A percentile compares a stretch with the other conserved stretches of the same genome.
These are phyloP conservation scores for Pelargonium australe DNA, from an alignment of 441 rosid genomes.

Conservation along the genomic window DNA sequence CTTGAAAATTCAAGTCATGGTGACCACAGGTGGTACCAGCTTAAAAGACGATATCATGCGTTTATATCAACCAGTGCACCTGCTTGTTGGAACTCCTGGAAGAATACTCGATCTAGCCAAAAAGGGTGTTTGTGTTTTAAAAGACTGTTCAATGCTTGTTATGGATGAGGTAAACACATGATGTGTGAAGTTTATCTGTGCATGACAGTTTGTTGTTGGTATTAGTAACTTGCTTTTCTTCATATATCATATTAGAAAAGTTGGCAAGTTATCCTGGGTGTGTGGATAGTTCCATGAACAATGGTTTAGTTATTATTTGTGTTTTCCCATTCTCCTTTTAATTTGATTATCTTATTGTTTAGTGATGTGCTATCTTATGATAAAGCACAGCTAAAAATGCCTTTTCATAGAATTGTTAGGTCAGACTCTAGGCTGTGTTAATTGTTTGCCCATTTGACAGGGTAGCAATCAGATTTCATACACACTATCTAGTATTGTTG, in stretches of 20 bases:
- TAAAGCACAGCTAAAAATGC: no score
- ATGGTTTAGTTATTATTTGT: not conserved
- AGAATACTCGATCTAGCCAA: constrained; percentile 88
- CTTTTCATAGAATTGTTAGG: no score
- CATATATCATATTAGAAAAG: not conserved
- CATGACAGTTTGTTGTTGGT: not conserved
- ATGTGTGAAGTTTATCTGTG: constrained; percentile 8
- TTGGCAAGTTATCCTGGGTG: not conserved
- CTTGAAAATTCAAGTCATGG: constrained; percentile 94
- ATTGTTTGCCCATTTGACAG: not conserved
- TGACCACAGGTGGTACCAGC: constrained; percentile 97
- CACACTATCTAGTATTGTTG: not conserved
- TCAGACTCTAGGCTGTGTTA: not conserved
- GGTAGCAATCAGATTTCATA: not conserved
- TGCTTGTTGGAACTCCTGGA: constrained; percentile 96
- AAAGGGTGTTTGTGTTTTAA: constrained; percentile 87
- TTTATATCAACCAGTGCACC: constrained; percentile 90
- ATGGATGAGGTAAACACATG: constrained; percentile 78
- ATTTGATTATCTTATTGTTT: not conserved
- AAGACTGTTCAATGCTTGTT: constrained; percentile 88
- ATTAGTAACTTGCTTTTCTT: not conserved
- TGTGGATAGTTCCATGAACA: not conserved
- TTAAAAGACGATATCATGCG: constrained; percentile 98
- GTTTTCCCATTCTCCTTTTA: not conserved
- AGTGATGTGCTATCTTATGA: no score